Evolutionary conservation across 257 asterid species (phyloP), one percentile per base, ranked within the genome.

Genomic region (Schizonepeta tenuifolia): DNA sequence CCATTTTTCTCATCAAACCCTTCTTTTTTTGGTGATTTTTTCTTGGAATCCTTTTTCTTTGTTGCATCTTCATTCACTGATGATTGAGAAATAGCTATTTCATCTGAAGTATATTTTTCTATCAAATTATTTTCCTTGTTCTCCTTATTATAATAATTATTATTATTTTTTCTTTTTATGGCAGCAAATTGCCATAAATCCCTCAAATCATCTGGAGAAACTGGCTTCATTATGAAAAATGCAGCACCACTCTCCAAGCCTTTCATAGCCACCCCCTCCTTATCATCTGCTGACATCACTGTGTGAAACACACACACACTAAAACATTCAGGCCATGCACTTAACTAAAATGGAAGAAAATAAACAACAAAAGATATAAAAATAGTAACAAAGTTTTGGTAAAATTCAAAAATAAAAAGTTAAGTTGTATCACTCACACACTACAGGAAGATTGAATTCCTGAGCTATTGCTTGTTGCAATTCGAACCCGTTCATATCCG

Each of bases 241-340:
- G 75, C 82, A 15, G 84, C 87, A 1, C 88, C 95, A 35, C 41
- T 31, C 38, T 86, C 87, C 50, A 88, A 1, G 10, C 88, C 91
- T 76, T 73, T 67, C 18, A 62, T 14, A 3, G 65, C 75, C 2
- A 68, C 43, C 18, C 56, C 54, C 65, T 79, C 86, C 53, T 33
- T 57, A 17, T 82, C 75, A 46, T 86, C 87, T 15, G 79, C 86
- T 54, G 91, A 84, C 89, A 88, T 86, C 54, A 87, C 90, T 87
- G 82, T 49, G 4, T 18, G 14, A 20, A 26, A 15, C n/a, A 40
- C 18, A 62, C 11, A 47, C 13, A 59, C 38, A 31, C 12, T 11
- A 22, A 44, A 15, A 5, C 12, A 67, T n/a, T 31, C 6, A 67
- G 31, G 8, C 49, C 72, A 67, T 49, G 50, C 49, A 31, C 15